Evolutionary conservation across 1,284 basidiomycete genomes (phyloP), one percentile per base, ranked within the genome.

Genomic region (Apiotrichum veenhuisii): DNA sequence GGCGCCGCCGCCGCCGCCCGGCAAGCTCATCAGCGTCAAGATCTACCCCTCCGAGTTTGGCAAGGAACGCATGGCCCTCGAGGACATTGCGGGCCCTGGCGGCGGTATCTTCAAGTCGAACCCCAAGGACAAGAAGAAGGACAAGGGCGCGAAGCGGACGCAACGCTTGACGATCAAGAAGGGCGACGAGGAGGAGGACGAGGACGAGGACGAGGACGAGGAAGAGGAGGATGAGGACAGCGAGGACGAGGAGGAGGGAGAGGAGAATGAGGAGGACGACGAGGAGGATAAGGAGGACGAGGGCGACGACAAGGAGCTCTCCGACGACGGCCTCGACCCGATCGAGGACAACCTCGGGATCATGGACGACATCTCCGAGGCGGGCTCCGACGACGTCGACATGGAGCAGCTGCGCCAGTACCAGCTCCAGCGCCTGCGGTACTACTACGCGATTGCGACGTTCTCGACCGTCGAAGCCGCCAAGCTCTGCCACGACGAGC

Each of bases 31-130:
- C 27, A 85, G 81, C 63, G 88, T 96, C 9, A 83, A 85, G 37
- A 84, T 98, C 26, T 98, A 95, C 73, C 91, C 91, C 10, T 93
- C 89, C 64, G 85, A 94, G 67, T 98, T 98, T 74, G 96, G 96
- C 8, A 91, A 89, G 71, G 85, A 87, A 73, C 81, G 92, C 43
- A 85, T 98, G 83, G 87, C 83, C 46, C 82, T 82, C 50, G 96
- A 98, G 76, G 92, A 97, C 69, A 82, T 79, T 59, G 88, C 96
- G 69, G 95, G 96, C 0, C 96, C 95, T 0, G 94, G 95, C 0
- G 75, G 81, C 0, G 91, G 93, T 49, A 82, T 98, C 23, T 98
- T 98, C 54, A 55, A 55, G 44, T 33, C 48, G 17, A 62, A 63
- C 55, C 52, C 63, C 0, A 66, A 63, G 4, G 54, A 58, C 25